Conservation (phyloP, 2,329 filamentous ascomycete genomes). For the Penicillium sp. region DNA sequence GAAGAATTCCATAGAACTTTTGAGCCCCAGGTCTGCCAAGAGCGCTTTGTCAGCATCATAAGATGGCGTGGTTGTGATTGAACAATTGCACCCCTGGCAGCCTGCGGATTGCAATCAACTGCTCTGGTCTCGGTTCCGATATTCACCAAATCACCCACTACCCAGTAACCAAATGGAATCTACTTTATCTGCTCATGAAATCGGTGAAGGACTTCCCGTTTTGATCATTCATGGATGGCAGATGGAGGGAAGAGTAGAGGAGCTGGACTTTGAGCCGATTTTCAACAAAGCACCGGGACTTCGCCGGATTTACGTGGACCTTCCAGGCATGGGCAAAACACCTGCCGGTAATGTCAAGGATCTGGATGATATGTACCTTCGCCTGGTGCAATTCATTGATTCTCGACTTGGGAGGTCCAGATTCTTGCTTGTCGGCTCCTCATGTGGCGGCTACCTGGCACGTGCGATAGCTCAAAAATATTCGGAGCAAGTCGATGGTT, state of each 20-base stretch:
- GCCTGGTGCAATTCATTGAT: slow-evolving; percentile 32
- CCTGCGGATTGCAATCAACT: too few relatives aligned
- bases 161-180: too few relatives aligned
- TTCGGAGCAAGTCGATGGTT: slow-evolving; percentile 27
- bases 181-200: slow-evolving; percentile 30
- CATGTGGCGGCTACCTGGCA: slow-evolving; percentile 35
- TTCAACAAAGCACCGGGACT: slow-evolving; percentile 26
- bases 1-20: too few relatives aligned
- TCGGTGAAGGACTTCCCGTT: slow-evolving; percentile 31
- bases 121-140: too few relatives aligned
- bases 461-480: slow-evolving; percentile 34
- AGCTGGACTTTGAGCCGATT: slow-evolving; percentile 34
- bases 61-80: too few relatives aligned
- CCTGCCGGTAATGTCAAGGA: slow-evolving; percentile 30
- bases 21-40: too few relatives aligned
- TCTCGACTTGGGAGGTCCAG: slow-evolving; percentile 25
- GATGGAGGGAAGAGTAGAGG: slow-evolving; percentile 25
- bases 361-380: slow-evolving; percentile 32
- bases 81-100: too few relatives aligned
- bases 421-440: slow-evolving; percentile 33
- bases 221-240: slow-evolving; percentile 36
- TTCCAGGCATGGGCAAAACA: slow-evolving; percentile 35
- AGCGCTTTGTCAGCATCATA: too few relatives aligned
- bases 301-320: slow-evolving; percentile 34
- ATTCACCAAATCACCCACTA: too few relatives aligned